Conservation (phyloP, 2,329 filamentous ascomycete species). For the Nemania diffusa region DNA sequence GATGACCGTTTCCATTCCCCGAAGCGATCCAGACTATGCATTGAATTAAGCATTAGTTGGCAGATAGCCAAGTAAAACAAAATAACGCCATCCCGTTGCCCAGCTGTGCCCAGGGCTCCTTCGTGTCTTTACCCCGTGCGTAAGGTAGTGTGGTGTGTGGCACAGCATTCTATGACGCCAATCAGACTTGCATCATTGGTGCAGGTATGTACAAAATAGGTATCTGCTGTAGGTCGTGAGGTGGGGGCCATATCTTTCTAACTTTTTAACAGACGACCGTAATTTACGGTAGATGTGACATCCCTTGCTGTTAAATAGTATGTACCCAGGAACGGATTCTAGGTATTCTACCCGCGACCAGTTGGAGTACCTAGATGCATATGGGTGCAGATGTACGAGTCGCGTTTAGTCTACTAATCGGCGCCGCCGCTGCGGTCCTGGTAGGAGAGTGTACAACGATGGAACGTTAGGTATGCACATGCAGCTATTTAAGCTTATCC, state of each 20-base stretch:
- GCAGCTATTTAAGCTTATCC: constrained; percentile 25
- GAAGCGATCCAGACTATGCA: not conserved
- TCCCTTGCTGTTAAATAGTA: not conserved
- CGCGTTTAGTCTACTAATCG: constrained; percentile 8
- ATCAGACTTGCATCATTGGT: not conserved
- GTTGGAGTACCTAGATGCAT: not conserved
- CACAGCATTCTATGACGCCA: constrained; percentile 10
- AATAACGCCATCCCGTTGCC: constrained; percentile 20
- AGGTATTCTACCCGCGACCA: constrained; percentile 24
- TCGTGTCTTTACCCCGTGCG: not conserved
- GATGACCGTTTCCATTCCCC: not conserved
- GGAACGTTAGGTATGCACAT: constrained; percentile 21
- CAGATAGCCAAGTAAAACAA: constrained; percentile 12
- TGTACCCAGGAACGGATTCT: constrained; percentile 14
- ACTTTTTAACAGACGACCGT: constrained; percentile 13
- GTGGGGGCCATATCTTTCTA: too few species aligned
- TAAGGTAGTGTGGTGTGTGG: not conserved
- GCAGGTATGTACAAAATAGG: too few species aligned
- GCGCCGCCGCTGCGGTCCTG: constrained; percentile 22
- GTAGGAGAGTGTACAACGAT: constrained; percentile 2
- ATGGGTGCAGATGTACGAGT: not conserved
- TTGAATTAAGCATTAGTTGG: not conserved
- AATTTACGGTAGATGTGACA: constrained; percentile 23
- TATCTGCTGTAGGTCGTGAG: not conserved
- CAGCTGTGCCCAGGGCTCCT: not conserved